Evolutionary conservation across 306 rosid species (phyloP).

Genomic region (Vachellia collinsii): DNA sequence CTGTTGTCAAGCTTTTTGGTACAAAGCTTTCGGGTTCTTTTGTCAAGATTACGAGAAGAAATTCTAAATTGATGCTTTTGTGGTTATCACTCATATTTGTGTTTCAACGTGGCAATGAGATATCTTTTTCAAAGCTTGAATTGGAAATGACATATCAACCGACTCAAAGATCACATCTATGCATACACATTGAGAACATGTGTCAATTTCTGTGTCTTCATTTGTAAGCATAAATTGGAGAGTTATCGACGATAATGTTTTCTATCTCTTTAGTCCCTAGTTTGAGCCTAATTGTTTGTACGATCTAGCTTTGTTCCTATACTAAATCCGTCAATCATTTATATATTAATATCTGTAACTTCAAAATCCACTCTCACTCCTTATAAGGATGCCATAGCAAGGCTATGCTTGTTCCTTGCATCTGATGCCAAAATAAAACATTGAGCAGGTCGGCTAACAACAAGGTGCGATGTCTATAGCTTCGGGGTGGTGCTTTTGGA

Average conservation of each 20-base stretch:
- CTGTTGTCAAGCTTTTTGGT: conserved; percentile 19
- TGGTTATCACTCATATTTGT: not conserved
- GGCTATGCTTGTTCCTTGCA: not conserved
- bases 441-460: conserved; percentile 79
- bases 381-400: not conserved
- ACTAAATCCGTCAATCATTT: not conserved
- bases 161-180: conserved; percentile 12
- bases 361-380: not conserved
- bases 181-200: not conserved
- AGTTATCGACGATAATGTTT: not conserved
- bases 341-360: not conserved
- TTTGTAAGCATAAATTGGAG: not conserved
- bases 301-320: not conserved
- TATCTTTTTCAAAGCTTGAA: conserved; percentile 1
- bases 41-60: conserved; percentile 1
- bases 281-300: not conserved
- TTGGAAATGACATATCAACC: conserved; percentile 11
- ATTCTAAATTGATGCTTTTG: conserved; percentile 15
- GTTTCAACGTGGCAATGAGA: not conserved
- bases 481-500: conserved; percentile 93
- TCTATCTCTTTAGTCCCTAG: not conserved
- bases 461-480: conserved; percentile 90
- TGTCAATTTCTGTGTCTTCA: not conserved
- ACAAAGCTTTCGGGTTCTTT: not conserved
- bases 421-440: conserved; percentile 1